Evolutionary conservation across 169 alveolate genomes (phyloP), one percentile per base, ranked within the genome.

Genomic region (Babesia bigemina): DNA sequence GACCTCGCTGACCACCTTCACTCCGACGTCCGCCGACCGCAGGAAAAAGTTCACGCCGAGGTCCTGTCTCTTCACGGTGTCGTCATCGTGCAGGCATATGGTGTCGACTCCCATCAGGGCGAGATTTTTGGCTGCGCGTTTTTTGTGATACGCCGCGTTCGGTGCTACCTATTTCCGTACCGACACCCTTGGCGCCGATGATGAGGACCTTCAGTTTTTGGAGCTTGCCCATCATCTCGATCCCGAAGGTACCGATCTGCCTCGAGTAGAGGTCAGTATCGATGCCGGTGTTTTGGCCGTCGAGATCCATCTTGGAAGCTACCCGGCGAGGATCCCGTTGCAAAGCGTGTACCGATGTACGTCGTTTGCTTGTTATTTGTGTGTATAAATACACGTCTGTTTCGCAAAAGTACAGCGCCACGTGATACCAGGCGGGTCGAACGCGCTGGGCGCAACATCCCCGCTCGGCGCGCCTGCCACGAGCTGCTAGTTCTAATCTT

Each of bases 171-270:
- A 88, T 79, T 85, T 84, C 94, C 42, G 63, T 74, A 22, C 84
- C 97, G 91, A 58, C 95, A 87, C 99, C 99, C 84, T 98, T 89
- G 75, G 95, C 86, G 3, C 99, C 99, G 33, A 95, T 87, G 61
- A 98, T 92, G 65, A 98, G 95, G 28, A 97, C 97, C 55, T 95
- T 88, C 71, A 96, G 70, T 65, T 94, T 91, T 19, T 95, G 92
- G 55, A 97, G 86, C 79, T 96, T 96, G 22, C 98, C 98, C 99
- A 97, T 96, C 61, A 98, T 94, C 74, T 98, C 99, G 86, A 96
- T 90, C n/a, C 99, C 99, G 76, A 93, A 96, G 24, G 99, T 95
- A n/a, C 99, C 99, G 22, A 98, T 94, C 83, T 97, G 98, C 66
- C 99, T 93, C 39, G 99, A 95, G 85, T 97, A 97, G 55, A 98